These are phyloP conservation scores for Tetrapyrgos nigripes DNA, from an alignment of 1,284 basidiomycete species.

Conservation along the genomic window DNA sequence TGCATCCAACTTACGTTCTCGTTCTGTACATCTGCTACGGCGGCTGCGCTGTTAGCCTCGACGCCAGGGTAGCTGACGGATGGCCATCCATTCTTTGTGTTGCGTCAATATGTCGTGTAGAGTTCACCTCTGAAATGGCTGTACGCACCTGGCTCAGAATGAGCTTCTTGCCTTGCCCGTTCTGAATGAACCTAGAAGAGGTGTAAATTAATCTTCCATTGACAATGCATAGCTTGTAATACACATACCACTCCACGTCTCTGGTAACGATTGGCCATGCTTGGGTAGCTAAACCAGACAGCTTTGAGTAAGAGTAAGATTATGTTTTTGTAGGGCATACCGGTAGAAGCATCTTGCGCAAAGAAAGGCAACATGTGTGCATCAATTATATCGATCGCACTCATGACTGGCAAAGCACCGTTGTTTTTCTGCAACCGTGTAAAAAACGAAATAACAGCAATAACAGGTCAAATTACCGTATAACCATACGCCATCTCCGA, in stretches of 20 bases:
- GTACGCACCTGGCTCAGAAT: constrained; percentile 64
- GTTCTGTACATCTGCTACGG: constrained; percentile 61
- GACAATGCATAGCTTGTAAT: neutral
- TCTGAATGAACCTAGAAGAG: constrained; percentile 51
- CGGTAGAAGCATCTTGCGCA: constrained; percentile 60
- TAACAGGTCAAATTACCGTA: constrained; percentile 32
- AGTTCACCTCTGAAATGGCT: constrained; percentile 1
- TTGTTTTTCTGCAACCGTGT: constrained; percentile 43
- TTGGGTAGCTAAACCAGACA: constrained; percentile 46
- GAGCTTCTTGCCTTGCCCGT: constrained; percentile 73
- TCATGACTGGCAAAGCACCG: constrained; percentile 63
- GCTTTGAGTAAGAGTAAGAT: constrained; percentile 1
- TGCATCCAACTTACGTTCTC: constrained; percentile 52
- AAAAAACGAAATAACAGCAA: neutral
- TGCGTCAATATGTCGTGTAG: constrained; percentile 8
- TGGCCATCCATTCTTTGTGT: constrained; percentile 73
- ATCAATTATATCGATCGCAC: constrained; percentile 71
- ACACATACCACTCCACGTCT: constrained; percentile 56
- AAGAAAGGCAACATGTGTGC: constrained; percentile 83
- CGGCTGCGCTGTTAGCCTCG: constrained; percentile 61
- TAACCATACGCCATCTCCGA: constrained; percentile 57
- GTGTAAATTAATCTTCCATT: neutral
- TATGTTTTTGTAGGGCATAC: constrained; percentile 37
- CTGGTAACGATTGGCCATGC: constrained; percentile 67
- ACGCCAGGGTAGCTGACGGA: constrained; percentile 63